These are phyloP conservation scores for Dactylellina drechsleri DNA, from an alignment of 2,329 filamentous ascomycete genomes.

Conservation along the genomic window DNA sequence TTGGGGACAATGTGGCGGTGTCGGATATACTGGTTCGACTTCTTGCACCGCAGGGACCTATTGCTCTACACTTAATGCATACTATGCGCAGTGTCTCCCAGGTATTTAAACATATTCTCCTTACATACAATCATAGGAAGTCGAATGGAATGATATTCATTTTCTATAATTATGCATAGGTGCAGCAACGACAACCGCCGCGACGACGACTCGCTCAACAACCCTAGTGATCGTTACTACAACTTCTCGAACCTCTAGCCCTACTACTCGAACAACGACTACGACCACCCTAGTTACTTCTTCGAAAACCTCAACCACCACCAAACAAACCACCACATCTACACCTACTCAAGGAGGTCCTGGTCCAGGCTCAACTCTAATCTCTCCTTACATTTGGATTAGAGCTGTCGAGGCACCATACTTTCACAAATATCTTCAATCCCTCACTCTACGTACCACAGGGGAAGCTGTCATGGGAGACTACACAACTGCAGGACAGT, in stretches of 20 bases:
- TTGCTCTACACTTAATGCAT: conserved; percentile 37
- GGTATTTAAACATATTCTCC: conserved; percentile 6
- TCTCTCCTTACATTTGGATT: conserved; percentile 69
- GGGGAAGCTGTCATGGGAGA: conserved; percentile 67
- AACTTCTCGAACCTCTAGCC: too few species aligned
- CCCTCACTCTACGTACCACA: conserved; percentile 61
- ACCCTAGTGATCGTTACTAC: conserved; percentile 3
- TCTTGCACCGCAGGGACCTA: conserved; percentile 4
- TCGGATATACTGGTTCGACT: conserved; percentile 15
- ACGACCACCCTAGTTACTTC: conserved; percentile 3
- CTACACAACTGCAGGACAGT: conserved; percentile 69
- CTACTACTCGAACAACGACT: too few species aligned
- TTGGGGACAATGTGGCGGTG: conserved; percentile 33
- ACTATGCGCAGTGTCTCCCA: conserved; percentile 32
- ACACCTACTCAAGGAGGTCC: not conserved
- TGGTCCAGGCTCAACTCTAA: conserved; percentile 64
- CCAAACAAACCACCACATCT: conserved; percentile 1
- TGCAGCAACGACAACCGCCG: not conserved
- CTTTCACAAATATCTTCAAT: conserved; percentile 69
- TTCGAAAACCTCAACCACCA: not conserved
- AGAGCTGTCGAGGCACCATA: conserved; percentile 69
- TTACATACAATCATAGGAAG: not conserved
- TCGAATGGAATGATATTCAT: not conserved
- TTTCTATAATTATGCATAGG: not conserved
- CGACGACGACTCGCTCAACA: not conserved